These are phyloP conservation scores for Suillus lakei DNA, from an alignment of 768 basidiomycete genomes.

Conservation along the genomic window DNA sequence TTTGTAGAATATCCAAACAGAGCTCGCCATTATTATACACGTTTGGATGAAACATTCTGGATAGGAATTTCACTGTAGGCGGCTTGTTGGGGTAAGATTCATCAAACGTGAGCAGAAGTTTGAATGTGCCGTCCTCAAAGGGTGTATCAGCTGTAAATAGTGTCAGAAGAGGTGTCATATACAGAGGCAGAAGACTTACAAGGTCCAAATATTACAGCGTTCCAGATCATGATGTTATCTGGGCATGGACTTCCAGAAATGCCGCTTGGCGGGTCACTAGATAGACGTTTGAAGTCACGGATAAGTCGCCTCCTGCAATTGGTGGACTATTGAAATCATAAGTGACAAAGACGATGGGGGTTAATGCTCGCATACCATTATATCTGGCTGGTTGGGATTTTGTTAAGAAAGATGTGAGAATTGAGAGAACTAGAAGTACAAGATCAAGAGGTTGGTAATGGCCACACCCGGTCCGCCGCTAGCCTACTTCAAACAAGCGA, in stretches of 20 bases:
- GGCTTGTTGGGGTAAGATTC: slow-evolving; percentile 99
- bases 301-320: slow-evolving; percentile 95
- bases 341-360: not conserved
- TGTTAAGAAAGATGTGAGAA: not conserved
- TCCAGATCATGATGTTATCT: slow-evolving; percentile 99
- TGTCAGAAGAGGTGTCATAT: slow-evolving; percentile 6
- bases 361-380: slow-evolving; percentile 9
- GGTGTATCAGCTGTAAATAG: slow-evolving; percentile 83
- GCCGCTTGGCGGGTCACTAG: slow-evolving; percentile 93
- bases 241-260: slow-evolving; percentile 97
- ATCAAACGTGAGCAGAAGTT: slow-evolving; percentile 92
- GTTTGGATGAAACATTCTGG: slow-evolving; percentile 98
- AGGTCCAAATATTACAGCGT: slow-evolving; percentile 99
- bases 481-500: not conserved
- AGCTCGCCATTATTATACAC: slow-evolving; percentile 98
- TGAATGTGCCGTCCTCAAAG: slow-evolving; percentile 99
- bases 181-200: slow-evolving; percentile 53
- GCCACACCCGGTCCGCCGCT: not conserved
- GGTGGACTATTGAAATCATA: slow-evolving; percentile 66
- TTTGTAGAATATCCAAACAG: slow-evolving; percentile 97
- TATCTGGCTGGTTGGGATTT: not conserved
- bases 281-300: slow-evolving; percentile 96
- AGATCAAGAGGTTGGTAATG: slow-evolving; percentile 14
- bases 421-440: slow-evolving; percentile 12
- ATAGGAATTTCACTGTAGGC: slow-evolving; percentile 95